Evolutionary conservation across 768 basidiomycete species (phyloP), one percentile per base, ranked within the genome.

Genomic region (Agrocybe praecox): DNA sequence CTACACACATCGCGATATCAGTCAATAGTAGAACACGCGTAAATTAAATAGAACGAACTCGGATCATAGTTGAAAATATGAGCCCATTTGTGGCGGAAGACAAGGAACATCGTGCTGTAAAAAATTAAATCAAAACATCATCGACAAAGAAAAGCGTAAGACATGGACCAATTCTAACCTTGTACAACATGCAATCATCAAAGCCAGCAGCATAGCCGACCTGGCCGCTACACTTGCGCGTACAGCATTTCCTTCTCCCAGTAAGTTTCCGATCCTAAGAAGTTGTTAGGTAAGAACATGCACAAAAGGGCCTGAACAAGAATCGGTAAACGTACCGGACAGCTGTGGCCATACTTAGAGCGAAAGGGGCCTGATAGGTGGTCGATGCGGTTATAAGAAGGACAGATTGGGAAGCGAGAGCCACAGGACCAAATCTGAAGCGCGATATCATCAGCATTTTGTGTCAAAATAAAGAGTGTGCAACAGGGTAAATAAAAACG

Each of bases 371-470:
- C 67, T 96, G 94, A 69, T 83, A 96, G 1, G 88, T 87, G 2
- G 81, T 84, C 0, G 88, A 90, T 14, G 83, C 80, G 22, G 90
- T 92, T 14, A 84, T 86, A 34, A 90, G 77, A 12, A 98, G 77
- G 1, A 98, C 87, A 0, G 92, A 94, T 68, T 98, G 96, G 0
- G 92, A 85, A 0, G 97, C 97, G 2, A 99, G 83, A 7, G 83
- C 75, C 6, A 84, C 80, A 1, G 96, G 87, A 0, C 96, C 93
- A 0, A 97, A 10, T 32, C 22, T 2, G 23, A 22, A 10, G 29
- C 14, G 21, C 34, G 46, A 14, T 11, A 21, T 1, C 42, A 18
- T 24, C 17, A 14, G 7, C 6, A n/a, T 11, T 19, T 29, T 67
- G 9, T 29, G 9, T 9, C 4, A 5, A 29, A 29, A 4, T 29